Evolutionary conservation across 2,329 filamentous ascomycete species (phyloP).

Genomic region (Pseudogymnoascus destructans): DNA sequence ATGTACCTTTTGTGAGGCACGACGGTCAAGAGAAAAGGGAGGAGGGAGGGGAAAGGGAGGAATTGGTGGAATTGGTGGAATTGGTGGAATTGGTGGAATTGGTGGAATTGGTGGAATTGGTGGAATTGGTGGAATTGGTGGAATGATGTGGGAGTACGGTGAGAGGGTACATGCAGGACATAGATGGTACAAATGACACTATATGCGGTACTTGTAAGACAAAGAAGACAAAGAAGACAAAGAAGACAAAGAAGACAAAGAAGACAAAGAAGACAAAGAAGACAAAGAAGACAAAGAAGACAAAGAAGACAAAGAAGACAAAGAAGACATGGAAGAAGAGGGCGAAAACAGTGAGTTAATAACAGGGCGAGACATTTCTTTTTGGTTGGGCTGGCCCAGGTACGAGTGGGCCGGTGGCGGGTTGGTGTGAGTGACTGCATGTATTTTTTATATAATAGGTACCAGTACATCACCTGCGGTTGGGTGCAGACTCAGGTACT

Average conservation of each 20-base stretch:
- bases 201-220: background rate
- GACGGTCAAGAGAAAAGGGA: background rate
- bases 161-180: background rate
- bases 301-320: background rate
- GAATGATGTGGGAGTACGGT: background rate
- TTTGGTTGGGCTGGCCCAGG: background rate
- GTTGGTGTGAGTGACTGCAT: background rate
- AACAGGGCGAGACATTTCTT: background rate
- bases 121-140: no score
- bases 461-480: background rate
- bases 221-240: background rate
- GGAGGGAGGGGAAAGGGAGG: background rate
- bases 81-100: no score
- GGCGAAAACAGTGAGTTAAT: background rate
- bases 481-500: background rate
- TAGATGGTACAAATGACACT: background rate
- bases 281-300: conserved; percentile 2
- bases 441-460: background rate
- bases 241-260: conserved; percentile 1
- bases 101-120: no score
- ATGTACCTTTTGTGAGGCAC: background rate
- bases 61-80: no score
- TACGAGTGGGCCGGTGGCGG: background rate
- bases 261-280: conserved; percentile 3
- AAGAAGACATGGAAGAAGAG: background rate